Percentiles rank a stretch among this genome's conserved stretches.
phyloP scores from a whole-genome alignment of 2,329 filamentous ascomycete species.

The Nigrospora sphaerica region DNA sequence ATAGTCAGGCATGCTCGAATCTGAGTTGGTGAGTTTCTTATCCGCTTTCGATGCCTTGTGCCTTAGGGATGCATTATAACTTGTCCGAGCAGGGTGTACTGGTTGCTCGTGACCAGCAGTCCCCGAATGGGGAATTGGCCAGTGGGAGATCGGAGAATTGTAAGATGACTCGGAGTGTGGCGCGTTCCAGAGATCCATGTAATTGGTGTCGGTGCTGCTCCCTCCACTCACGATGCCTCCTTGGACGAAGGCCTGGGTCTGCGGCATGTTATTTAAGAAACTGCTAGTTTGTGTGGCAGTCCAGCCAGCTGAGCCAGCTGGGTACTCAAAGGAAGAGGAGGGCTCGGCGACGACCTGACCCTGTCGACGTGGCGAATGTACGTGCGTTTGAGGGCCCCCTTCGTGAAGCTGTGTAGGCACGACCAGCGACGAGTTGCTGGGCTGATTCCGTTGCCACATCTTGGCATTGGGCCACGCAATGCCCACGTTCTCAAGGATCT shows the following conservation, averaged over 20 bases:
- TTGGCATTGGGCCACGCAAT: conserved; percentile 74
- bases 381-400: conserved; percentile 47
- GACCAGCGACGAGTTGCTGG: conserved; percentile 29
- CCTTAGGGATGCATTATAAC: conserved; percentile 7
- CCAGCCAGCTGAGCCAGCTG: conserved; percentile 9
- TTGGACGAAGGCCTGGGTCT: conserved; percentile 18
- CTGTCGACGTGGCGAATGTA: conserved; percentile 51
- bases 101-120: conserved; percentile 11
- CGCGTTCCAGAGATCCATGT: conserved; percentile 16
- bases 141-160: conserved; percentile 16
- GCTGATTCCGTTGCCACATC: conserved; percentile 55
- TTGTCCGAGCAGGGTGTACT: conserved; percentile 10
- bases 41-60: conserved; percentile 13
- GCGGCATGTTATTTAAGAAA: conserved; percentile 19
- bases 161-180: conserved; percentile 16
- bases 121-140: conserved; percentile 6
- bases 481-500: conserved; percentile 62
- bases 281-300: conserved; percentile 10
- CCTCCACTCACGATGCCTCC: conserved; percentile 8
- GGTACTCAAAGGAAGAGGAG: conserved; percentile 8
- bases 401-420: conserved; percentile 34
- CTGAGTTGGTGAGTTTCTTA: conserved; percentile 24
- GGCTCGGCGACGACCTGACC: conserved; percentile 11
- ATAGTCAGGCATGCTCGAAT: conserved; percentile 37
- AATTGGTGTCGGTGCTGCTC: conserved; percentile 9